Percentiles rank a stretch among this genome's conserved stretches.
phyloP scores from a whole-genome alignment of 768 basidiomycete genomes.

The Russula brevipes region DNA sequence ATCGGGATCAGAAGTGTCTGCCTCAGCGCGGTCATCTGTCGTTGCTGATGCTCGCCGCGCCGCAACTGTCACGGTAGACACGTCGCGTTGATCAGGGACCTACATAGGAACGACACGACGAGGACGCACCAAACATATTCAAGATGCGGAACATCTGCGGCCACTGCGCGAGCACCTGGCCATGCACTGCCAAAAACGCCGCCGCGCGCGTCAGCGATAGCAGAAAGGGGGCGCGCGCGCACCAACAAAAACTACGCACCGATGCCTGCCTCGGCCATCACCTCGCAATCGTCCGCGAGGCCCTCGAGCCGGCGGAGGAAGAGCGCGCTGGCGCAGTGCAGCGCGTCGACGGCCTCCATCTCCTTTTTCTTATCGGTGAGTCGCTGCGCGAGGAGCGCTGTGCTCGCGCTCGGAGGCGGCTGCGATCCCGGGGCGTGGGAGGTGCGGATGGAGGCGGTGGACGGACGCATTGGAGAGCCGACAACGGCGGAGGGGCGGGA shows the following conservation, averaged over 20 bases:
- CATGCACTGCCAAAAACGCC: conserved; percentile 48
- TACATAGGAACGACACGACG: background rate
- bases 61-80: conserved; percentile 39
- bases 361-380: conserved; percentile 78
- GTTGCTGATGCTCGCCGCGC: conserved; percentile 37
- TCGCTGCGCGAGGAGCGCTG: conserved; percentile 46
- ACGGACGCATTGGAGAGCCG: conserved; percentile 2
- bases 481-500: too few relatives aligned
- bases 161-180: conserved; percentile 76
- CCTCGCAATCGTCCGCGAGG: conserved; percentile 65
- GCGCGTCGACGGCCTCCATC: conserved; percentile 65
- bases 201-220: background rate
- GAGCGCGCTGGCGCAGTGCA: conserved; percentile 57
- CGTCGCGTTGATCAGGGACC: background rate
- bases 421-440: conserved; percentile 44
- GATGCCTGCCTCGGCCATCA: conserved; percentile 73
- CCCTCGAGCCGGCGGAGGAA: conserved; percentile 65
- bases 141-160: conserved; percentile 79
- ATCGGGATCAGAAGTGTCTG: background rate
- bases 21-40: conserved; percentile 27
- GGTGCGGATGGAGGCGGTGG: conserved; percentile 30
- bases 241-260: conserved; percentile 37
- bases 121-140: conserved; percentile 55
- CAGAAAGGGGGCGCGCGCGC: too few relatives aligned
- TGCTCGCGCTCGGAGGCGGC: conserved; percentile 39